phyloP scores from a whole-genome alignment of 306 rosid species.

The Abrus precatorius region DNA sequence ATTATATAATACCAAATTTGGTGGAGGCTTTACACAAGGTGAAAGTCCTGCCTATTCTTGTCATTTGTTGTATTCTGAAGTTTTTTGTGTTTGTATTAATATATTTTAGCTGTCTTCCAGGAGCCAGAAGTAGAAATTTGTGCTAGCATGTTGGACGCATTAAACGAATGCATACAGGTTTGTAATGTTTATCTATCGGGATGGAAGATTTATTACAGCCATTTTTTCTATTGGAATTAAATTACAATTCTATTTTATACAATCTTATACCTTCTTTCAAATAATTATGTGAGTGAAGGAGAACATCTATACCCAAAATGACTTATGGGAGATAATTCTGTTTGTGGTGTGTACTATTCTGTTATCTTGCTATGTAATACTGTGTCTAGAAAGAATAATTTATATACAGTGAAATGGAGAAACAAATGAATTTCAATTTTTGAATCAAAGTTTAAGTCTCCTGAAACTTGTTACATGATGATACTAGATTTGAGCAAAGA shows the following conservation, averaged over 20 bases:
- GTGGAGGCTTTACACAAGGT: slow-evolving; percentile 99
- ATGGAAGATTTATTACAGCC: slow-evolving; percentile 1
- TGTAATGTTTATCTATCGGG: slow-evolving; percentile 39
- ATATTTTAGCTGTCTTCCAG: slow-evolving; percentile 56
- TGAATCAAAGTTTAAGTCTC: slow-evolving; percentile 8
- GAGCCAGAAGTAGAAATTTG: slow-evolving; percentile 98
- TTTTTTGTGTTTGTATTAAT: slow-evolving; percentile 30
- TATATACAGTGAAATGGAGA: background rate
- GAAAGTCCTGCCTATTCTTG: slow-evolving; percentile 36
- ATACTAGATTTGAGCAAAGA: background rate
- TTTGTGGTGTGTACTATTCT: background rate
- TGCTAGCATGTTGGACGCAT: slow-evolving; percentile 88
- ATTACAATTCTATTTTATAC: slow-evolving; percentile 18
- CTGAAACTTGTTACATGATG: background rate
- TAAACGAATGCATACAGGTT: slow-evolving; percentile 96
- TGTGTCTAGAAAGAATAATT: slow-evolving; percentile 27
- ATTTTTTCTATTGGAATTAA: slow-evolving; percentile 24
- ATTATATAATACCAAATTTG: slow-evolving; percentile 91
- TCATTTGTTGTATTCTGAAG: slow-evolving; percentile 14
- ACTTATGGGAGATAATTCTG: slow-evolving; percentile 12
- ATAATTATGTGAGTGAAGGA: background rate
- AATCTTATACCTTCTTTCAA: slow-evolving; percentile 15
- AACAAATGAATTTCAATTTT: slow-evolving; percentile 3
- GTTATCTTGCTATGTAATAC: background rate
- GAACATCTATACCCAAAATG: background rate